phyloP scores from a whole-genome alignment of 2,329 filamentous ascomycete species.

The Clarireedia homoeocarpa region DNA sequence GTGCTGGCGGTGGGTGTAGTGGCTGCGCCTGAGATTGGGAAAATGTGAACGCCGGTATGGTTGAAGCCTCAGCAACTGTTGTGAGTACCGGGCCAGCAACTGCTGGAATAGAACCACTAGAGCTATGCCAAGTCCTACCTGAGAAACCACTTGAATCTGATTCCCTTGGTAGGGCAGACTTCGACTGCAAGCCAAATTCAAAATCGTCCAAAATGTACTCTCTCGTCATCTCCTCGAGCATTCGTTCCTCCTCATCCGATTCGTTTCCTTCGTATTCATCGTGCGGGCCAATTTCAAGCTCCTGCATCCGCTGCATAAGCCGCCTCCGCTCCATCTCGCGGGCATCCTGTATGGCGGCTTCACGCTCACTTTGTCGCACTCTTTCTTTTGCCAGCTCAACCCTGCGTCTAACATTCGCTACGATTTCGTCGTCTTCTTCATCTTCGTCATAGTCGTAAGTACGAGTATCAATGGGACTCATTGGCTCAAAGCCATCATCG shows the following conservation, averaged over 20 bases:
- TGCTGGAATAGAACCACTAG: conserved; percentile 63
- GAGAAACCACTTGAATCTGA: conserved; percentile 76
- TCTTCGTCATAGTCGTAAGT: conserved; percentile 33
- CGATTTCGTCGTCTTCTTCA: conserved; percentile 37
- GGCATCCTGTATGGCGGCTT: conserved; percentile 54
- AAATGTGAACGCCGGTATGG: conserved; percentile 22
- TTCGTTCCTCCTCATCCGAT: conserved; percentile 64
- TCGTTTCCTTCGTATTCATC: conserved; percentile 57
- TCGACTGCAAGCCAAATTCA: conserved; percentile 61
- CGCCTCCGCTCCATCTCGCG: conserved; percentile 50
- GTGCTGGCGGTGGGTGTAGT: conserved; percentile 35
- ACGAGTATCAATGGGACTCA: conserved; percentile 33
- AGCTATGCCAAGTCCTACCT: conserved; percentile 74
- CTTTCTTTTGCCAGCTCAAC: conserved; percentile 71
- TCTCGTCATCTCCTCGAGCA: conserved; percentile 81
- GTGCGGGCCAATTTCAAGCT: conserved; percentile 34
- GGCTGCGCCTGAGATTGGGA: conserved; percentile 21
- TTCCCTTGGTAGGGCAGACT: conserved; percentile 63
- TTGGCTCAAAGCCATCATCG: conserved; percentile 79
- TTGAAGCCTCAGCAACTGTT: conserved; percentile 55
- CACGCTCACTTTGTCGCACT: conserved; percentile 65
- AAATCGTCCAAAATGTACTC: conserved; percentile 81
- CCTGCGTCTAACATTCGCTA: conserved; percentile 51
- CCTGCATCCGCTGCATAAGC: conserved; percentile 17
- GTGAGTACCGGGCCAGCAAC: conserved; percentile 61